Base-by-base conservation (phyloP, 1,284 basidiomycete species). In the Leccinum solheimii region DNA sequence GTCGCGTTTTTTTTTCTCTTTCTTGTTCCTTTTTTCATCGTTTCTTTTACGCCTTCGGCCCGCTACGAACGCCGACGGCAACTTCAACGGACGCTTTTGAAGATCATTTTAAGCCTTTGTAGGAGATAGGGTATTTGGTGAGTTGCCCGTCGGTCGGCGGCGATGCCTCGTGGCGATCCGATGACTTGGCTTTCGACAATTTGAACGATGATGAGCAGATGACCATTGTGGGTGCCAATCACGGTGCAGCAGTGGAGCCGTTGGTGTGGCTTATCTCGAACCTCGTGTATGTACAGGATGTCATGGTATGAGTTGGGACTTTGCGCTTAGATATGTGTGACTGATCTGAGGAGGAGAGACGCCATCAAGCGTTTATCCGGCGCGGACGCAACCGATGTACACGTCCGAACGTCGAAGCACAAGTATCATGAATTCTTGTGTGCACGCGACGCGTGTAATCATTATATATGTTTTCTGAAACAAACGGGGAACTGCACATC, bases 21-120 rank as follows among this genome's bases (percentile, higher is more conserved):
- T 40, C 8, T 10, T 10, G 38, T n/a, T 14, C 43, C 19, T 21
- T n/a, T 45, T 45, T 45, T 19, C n/a, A 11, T 45, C 9, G 40
- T 45, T 11, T 10, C 16, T 10, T 19, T 45, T 45, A 19, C n/a
- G 10, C 40, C n/a, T 19, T 45, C n/a, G 43, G 11, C 21, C 45
- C 45, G 45, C 21, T 13, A 13, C 11, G 19, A 21, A 48, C 45
- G 45, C 21, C 21, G 21, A 48, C 19, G 45, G 21, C 45, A 48
- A 48, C 45, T 48, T 48, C 19, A 5, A 23, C 45, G 50, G 38
- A 49, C 9, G 32, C 27, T 59, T 63, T 32, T 55, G 60, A 68
- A 21, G 63, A 66, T 68, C 60, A 36, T 32, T 38, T 30, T 27
- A 14, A 50, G 48, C 49, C 8, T 55, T 8, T 5, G 10, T 8